A percentile compares a stretch with the other conserved stretches of the same genome.
These are phyloP conservation scores for Murraya koenigii DNA, from an alignment of 345 rosid genomes.

Conservation along the genomic window DNA sequence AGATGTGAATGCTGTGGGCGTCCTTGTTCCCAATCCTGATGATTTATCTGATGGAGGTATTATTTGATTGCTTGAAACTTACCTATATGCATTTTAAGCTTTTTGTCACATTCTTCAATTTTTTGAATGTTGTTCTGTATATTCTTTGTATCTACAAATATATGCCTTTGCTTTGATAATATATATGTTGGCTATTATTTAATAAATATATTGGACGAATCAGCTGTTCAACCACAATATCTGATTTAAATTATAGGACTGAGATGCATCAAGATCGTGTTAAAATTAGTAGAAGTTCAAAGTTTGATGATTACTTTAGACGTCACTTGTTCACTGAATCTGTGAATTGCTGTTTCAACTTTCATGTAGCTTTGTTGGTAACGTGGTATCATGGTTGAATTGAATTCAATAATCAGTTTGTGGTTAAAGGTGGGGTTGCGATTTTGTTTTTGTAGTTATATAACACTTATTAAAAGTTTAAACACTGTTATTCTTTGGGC, in stretches of 20 bases:
- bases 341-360: not conserved
- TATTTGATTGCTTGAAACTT: slow-evolving; percentile 10
- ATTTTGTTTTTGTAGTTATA: not conserved
- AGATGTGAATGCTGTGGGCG: slow-evolving; percentile 76
- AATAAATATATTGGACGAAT: not conserved
- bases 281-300: not conserved
- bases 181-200: not conserved
- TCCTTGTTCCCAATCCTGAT: slow-evolving; percentile 67
- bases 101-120: not conserved
- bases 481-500: not conserved
- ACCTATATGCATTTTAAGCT: not conserved
- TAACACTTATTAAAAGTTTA: not conserved
- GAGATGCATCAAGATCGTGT: not conserved
- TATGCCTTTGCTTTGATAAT: not conserved
- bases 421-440: not conserved
- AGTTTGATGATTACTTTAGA: not conserved
- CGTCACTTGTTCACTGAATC: not conserved
- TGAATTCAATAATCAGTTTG: too few relatives aligned
- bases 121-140: not conserved
- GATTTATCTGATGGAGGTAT: slow-evolving; percentile 50
- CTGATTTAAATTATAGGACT: not conserved
- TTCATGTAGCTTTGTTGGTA: not conserved
- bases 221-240: not conserved
- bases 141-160: not conserved
- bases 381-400: not conserved